Base-by-base conservation (phyloP, 257 asterid species). In the Datura wrightii region DNA sequence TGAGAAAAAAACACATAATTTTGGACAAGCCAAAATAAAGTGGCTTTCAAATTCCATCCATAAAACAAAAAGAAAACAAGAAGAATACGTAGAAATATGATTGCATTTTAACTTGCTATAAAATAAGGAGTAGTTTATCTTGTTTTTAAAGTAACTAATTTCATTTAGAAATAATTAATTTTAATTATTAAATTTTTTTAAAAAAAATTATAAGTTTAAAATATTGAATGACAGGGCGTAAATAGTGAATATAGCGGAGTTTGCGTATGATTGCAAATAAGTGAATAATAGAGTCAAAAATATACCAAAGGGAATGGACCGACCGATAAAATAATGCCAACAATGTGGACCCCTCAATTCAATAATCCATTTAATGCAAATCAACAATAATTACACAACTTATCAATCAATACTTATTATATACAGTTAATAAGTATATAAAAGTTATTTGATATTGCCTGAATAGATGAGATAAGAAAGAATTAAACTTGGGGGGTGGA, bases 281-380 rank as follows among this genome's bases (percentile, higher is more conserved):
- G 87, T 65, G 82, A 59, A 78, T 72, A 58, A 72, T 85, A 72
- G 71, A 82, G 88, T 62, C 56, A 82, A 83, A 90, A 88, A 85
- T 84, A 70, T 42, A 86, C 72, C 66, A 41, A 19, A 87, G 87
- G 78, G 56, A 41, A 85, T 84, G 83, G 89, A 82, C 88, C 90
- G 48, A 72, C 84, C 65, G 56, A 83, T 85, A 80, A 88, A 48
- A 83, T 85, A 85, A 83, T 70, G 85, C 85, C 84, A 24, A 79
- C 80, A 50, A 71, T 83, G 79, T 87, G 93, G 93, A 84, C 94
- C 95, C 94, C 72, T 71, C 86, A 88, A 87, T 91, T 24, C 87
- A 90, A 92, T 84, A 91, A 80, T 88, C 85, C 89, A 92, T 88
- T 91, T 87, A 93, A 89, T 92, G 93, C 90, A 87, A 89, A 89